These are phyloP conservation scores for Yamadazyma tumulicola DNA, from an alignment of 805 yeast species.

Conservation along the genomic window DNA sequence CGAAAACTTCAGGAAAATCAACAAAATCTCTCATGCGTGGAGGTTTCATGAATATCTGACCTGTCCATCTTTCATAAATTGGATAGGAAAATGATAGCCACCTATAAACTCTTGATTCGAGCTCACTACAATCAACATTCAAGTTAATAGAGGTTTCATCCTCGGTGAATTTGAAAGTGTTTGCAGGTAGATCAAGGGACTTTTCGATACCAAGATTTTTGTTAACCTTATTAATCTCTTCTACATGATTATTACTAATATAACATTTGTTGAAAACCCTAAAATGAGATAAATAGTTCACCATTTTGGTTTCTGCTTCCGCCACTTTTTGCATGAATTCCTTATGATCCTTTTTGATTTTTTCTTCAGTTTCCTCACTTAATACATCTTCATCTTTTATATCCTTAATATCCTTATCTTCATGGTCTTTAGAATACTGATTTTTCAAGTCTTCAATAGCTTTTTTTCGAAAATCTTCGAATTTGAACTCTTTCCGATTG, in stretches of 20 bases:
- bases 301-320: constrained; percentile 32
- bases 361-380: constrained; percentile 19
- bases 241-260: constrained; percentile 21
- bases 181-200: neutral
- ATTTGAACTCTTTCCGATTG: constrained; percentile 27
- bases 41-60: constrained; percentile 17
- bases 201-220: neutral
- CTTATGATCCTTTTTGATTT: constrained; percentile 26
- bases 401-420: constrained; percentile 10
- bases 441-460: constrained; percentile 24
- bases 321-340: constrained; percentile 21
- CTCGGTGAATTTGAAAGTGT: constrained; percentile 12
- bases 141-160: constrained; percentile 13
- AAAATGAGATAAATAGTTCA: constrained; percentile 23
- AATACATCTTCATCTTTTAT: constrained; percentile 16
- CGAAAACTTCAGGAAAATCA: constrained; percentile 8
- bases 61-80: constrained; percentile 28
- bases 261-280: constrained; percentile 23
- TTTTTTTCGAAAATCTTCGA: constrained; percentile 22
- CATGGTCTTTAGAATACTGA: constrained; percentile 18
- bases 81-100: constrained; percentile 23
- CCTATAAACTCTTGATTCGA: constrained; percentile 18
- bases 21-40: constrained; percentile 21
- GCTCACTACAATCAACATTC: constrained; percentile 7
- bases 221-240: constrained; percentile 11